Base-by-base conservation (phyloP, 768 basidiomycete species). In the Leccinum pellstonianum region DNA sequence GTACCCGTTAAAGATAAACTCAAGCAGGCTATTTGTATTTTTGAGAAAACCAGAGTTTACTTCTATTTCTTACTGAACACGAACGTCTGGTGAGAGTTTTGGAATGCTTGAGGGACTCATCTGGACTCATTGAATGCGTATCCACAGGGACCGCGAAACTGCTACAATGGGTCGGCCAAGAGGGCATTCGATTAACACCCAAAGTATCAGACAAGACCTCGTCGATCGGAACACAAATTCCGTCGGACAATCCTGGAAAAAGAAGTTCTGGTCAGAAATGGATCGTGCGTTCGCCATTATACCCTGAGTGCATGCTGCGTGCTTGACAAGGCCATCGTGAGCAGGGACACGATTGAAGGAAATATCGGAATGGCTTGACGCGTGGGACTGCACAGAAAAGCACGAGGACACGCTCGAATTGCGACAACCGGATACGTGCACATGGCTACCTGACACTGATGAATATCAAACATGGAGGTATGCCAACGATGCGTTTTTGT, bases 241-340 rank as follows among this genome's bases (percentile, higher is more conserved):
- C 10, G 17, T 5, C 2, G 21, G 5, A 21, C 46, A 2, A 10
- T 4, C 19, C 11, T 27, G 25, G 25, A 27, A 27, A 27, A 27
- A 27, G 25, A 27, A 27, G 25, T 27, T 27, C 25, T 27, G 25
- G 25, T 27, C 25, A 1, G 25, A 27, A 7, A 27, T 27, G 25
- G 6, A 27, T 27, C 25, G 25, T 27, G 25, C 25, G 25, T 27
- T 27, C 25, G 25, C 25, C 25, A 27, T 27, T 1, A 27, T 19
- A 47, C 12, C 9, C 4, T 10, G 1, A 4, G n/a, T 12, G 6
- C 12, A 3, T 35, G 7, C 41, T 10, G 17, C 46, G 17, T 10
- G 3, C 9, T 47, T 47, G 17, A 47, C 19, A 47, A n/a, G 11
- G 12, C 4, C 35, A 14, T 21, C 21, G 46, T 68, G 50, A 81